Conservation (phyloP, 371 early-diverging fungal genomes). For the Massospora cicadina region DNA sequence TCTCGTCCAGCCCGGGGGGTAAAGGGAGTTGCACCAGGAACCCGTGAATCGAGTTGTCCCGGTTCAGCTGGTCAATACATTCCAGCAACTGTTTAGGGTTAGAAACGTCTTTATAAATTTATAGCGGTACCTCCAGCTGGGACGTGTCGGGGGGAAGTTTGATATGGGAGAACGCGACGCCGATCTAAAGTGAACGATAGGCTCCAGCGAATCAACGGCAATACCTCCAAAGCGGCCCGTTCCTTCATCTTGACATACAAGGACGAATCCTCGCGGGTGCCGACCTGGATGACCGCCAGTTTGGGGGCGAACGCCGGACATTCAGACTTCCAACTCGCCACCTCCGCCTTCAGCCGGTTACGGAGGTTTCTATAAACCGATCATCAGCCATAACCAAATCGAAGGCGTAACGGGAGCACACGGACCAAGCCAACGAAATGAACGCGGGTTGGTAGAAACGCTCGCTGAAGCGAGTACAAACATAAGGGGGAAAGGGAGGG, state of each 20-base stretch:
- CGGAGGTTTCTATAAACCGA: slow-evolving; percentile 49
- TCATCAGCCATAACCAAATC: too few species aligned
- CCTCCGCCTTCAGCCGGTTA: slow-evolving; percentile 31
- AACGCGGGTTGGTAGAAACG: too few species aligned
- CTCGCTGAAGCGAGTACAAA: too few species aligned
- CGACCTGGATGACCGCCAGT: slow-evolving; percentile 78
- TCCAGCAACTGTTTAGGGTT: slow-evolving; percentile 22
- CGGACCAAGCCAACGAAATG: too few species aligned
- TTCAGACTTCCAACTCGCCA: slow-evolving; percentile 31
- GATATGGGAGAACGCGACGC: not conserved
- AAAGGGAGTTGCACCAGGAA: slow-evolving; percentile 91
- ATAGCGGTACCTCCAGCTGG: slow-evolving; percentile 20
- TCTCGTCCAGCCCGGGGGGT: slow-evolving; percentile 62
- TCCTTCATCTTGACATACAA: slow-evolving; percentile 83
- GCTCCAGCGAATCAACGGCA: not conserved
- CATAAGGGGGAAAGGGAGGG: too few species aligned
- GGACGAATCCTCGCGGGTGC: slow-evolving; percentile 75
- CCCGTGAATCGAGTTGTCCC: slow-evolving; percentile 63
- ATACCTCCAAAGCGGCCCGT: slow-evolving; percentile 69
- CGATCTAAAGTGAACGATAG: slow-evolving; percentile 5
- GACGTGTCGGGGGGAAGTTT: slow-evolving; percentile 24
- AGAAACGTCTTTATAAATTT: not conserved
- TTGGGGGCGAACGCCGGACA: slow-evolving; percentile 56
- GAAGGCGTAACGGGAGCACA: too few species aligned
- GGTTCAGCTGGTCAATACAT: slow-evolving; percentile 44